Evolutionary conservation across 805 yeast species (phyloP).

Genomic region (Middelhovenomyces tepae): DNA sequence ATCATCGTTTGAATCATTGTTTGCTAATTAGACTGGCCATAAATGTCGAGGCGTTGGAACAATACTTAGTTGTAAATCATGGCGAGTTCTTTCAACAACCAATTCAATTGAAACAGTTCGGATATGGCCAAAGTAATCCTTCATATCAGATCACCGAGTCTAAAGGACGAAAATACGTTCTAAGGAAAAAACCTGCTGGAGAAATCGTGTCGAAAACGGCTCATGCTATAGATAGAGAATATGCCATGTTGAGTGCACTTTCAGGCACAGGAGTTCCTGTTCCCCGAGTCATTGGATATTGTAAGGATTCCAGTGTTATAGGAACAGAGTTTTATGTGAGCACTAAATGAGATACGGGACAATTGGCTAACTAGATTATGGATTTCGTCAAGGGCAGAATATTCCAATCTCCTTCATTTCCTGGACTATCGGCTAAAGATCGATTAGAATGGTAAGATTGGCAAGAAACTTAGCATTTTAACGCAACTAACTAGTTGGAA

Average conservation of each 20-base stretch:
- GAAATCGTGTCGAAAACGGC: constrained; percentile 44
- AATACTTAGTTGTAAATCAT: constrained; percentile 14
- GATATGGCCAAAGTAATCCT: constrained; percentile 53
- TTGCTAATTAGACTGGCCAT: constrained; percentile 22
- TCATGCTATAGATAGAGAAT: constrained; percentile 52
- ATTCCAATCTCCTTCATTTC: constrained; percentile 42
- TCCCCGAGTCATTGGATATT: constrained; percentile 39
- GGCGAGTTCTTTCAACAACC: constrained; percentile 20
- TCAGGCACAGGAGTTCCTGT: constrained; percentile 36
- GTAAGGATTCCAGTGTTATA: constrained; percentile 43
- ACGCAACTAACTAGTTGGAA: no score
- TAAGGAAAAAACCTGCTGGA: constrained; percentile 44
- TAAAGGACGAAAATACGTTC: constrained; percentile 32
- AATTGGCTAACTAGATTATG: no score
- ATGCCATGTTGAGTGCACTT: constrained; percentile 35
- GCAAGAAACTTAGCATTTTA: no score
- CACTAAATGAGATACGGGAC: no score
- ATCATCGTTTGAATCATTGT: no score
- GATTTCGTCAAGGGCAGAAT: constrained; percentile 46
- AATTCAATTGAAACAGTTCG: constrained; percentile 37
- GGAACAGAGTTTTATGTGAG: constrained; percentile 49
- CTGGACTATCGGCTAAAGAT: constrained; percentile 25
- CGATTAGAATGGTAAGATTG: constrained; percentile 18
- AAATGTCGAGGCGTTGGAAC: constrained; percentile 17
- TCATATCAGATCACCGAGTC: constrained; percentile 40